phyloP scores from a whole-genome alignment of 495 filamentous ascomycete genomes.

The Hypoxylon fragiforme region DNA sequence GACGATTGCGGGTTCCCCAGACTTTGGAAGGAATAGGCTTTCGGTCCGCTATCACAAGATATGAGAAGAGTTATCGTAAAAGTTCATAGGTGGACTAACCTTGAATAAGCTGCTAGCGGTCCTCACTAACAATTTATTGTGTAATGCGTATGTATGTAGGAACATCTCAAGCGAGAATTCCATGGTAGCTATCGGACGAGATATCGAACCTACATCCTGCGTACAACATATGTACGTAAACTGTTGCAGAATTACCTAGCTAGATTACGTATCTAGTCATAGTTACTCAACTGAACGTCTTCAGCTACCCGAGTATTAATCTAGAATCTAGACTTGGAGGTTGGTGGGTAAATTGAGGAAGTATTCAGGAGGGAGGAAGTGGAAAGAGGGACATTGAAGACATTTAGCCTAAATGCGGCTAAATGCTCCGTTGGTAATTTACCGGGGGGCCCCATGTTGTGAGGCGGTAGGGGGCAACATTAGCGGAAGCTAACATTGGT shows the following conservation, averaged over 20 bases:
- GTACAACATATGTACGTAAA: not conserved
- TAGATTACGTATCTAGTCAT: too few relatives aligned
- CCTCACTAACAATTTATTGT: conserved; percentile 8
- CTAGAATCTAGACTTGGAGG: conserved; percentile 27
- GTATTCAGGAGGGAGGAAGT: too few relatives aligned
- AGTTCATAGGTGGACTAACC: not conserved
- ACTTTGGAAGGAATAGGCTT: conserved; percentile 12
- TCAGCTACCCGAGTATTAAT: conserved; percentile 13
- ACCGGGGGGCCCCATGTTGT: conserved; percentile 26
- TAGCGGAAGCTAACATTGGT: conserved; percentile 17
- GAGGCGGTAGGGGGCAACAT: conserved; percentile 1
- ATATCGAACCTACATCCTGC: conserved; percentile 9
- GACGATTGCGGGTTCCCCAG: conserved; percentile 21
- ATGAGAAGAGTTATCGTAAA: conserved; percentile 2
- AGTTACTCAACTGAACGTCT: not conserved
- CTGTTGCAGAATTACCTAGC: too few relatives aligned
- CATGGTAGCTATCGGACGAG: conserved; percentile 2
- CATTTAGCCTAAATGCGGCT: conserved; percentile 35
- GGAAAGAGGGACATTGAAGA: too few relatives aligned
- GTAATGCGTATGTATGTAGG: too few relatives aligned
- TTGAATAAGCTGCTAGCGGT: conserved; percentile 10
- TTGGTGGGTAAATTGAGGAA: conserved; percentile 6
- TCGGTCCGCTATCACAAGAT: conserved; percentile 21
- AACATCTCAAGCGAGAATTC: not conserved
- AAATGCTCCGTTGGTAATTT: conserved; percentile 23